Base-by-base conservation (phyloP, 1,284 basidiomycete species). In the Pterulicium gracile region DNA sequence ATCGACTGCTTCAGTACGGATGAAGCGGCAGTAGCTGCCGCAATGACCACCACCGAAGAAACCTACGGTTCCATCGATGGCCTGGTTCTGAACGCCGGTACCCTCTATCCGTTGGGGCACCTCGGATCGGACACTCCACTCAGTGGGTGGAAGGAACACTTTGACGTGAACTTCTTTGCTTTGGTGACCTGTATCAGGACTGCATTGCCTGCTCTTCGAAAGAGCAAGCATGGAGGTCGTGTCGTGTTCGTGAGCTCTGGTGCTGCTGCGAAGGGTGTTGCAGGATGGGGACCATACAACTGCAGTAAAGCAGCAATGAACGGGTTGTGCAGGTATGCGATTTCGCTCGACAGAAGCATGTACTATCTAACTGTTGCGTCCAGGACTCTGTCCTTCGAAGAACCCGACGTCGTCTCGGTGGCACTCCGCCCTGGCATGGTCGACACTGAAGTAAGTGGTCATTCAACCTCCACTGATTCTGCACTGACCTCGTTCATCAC, bases 401-500 rank as follows among this genome's bases (percentile, higher is more conserved):
- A 95, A 59, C 73, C 78, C 2, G 64, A 70, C 17, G 64, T 95
- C n/a, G 71, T 77, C 2, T 78, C 76, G 10, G 72, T 94, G 22
- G 83, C 90, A 3, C 55, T 95, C 1, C 76, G 90, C 0, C 92
- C 92, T 0, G 91, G 91, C 15, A 84, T 83, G 60, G 88, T 94
- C 7, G 81, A 91, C 52, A 89, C 86, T 3, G 61, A 61, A 32
- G 87, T 86, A 57, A 50, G 70, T 13, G 15, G 12, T 34, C 12
- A 34, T 34, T 10, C 15, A 10, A 10, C 12, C 27, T 34, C 27
- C 27, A 34, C 10, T 10, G 27, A 7, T 21, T 17, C 19, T 17
- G 36, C 15, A 17, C 4, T 39, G n/a, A 32, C 27, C 10, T 32
- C n/a, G 27, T n/a, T 32, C 10, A n/a, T 32, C 50, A 34, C 50